phyloP scores from a whole-genome alignment of 306 rosid genomes.

The Begonia loranthoides region DNA sequence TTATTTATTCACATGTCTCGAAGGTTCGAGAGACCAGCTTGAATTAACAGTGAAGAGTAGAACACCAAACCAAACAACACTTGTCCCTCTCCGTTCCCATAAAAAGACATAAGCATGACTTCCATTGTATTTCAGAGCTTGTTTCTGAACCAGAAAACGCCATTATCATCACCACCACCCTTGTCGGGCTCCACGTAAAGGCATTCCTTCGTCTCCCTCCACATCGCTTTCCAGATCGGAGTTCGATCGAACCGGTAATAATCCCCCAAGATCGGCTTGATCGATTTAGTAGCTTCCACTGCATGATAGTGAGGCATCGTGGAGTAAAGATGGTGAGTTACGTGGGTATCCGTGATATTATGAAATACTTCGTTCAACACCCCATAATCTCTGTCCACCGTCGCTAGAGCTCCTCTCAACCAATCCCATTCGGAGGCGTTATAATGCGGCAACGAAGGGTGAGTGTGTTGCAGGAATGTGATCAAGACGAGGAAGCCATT shows the following conservation, averaged over 20 bases:
- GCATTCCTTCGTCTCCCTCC: slow-evolving; percentile 81
- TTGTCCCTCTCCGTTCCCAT: too few species aligned
- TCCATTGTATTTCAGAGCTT: slow-evolving; percentile 22
- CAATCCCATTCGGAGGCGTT: slow-evolving; percentile 73
- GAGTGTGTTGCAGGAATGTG: slow-evolving; percentile 75
- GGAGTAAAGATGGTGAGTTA: slow-evolving; percentile 58
- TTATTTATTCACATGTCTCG: too few species aligned
- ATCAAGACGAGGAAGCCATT: slow-evolving; percentile 56
- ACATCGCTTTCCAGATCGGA: slow-evolving; percentile 54
- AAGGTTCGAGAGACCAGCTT: too few species aligned
- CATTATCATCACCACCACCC: slow-evolving; percentile 18
- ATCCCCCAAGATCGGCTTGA: slow-evolving; percentile 33
- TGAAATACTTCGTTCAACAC: slow-evolving; percentile 57
- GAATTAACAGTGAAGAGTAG: too few species aligned
- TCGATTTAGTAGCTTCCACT: slow-evolving; percentile 59
- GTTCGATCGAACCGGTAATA: slow-evolving; percentile 52
- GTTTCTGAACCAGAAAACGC: slow-evolving; percentile 53
- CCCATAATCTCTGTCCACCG: slow-evolving; percentile 64
- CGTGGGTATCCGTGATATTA: slow-evolving; percentile 57
- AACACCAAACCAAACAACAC: too few species aligned
- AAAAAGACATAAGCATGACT: too few species aligned
- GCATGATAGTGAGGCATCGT: slow-evolving; percentile 82
- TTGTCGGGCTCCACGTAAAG: slow-evolving; percentile 52
- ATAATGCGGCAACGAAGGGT: slow-evolving; percentile 56
- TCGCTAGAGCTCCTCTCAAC: slow-evolving; percentile 68